Evolutionary conservation across 148 eudicot genomes (phyloP), one percentile per base, ranked within the genome.

Genomic region (Linanthus parryae): DNA sequence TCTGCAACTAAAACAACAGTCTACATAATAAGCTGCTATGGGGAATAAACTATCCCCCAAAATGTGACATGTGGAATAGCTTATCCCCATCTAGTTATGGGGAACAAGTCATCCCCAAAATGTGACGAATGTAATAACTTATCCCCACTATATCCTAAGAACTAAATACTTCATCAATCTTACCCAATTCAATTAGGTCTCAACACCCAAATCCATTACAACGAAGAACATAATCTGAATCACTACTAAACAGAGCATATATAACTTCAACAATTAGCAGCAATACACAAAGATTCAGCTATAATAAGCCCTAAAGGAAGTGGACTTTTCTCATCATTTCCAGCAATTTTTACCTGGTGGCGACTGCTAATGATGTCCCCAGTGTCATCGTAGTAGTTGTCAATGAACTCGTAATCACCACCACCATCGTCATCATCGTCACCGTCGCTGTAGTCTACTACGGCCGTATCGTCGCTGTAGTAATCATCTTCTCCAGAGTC

Each of bases 401-500:
- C 71, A 31, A 62, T 37, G 51, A 60, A 78, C 40, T 65, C 88
- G 43, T 63, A 71, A 34, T 57, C 83, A 6, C 44, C 83, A 2
- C 50, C 78, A 40, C n/a, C n/a, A n/a, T n/a, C n/a, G n/a, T n/a
- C n/a, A n/a, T n/a, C n/a, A n/a, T 64, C 64, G 23, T 76, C 78
- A 47, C 79, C 65, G 8, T 44, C 58, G 35, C 58, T 66, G 38
- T 58, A 70, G 30, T 58, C 59, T 23, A 54, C 71, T 35, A 35
- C 33, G n/a, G n/a, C n/a, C 52, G 48, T 46, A 61, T 31, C 38
- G 5, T 65, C 81, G 23, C 79, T 76, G 64, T 62, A 68, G 61
- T 68, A 72, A 58, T 68, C 69, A 24, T 76, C 82, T 20, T 77
- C 79, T 21, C 54, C 67, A 34, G 75, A 81, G 58, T 78, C 84